Conservation (phyloP, 768 basidiomycete species). For the Amanita rubescens region DNA sequence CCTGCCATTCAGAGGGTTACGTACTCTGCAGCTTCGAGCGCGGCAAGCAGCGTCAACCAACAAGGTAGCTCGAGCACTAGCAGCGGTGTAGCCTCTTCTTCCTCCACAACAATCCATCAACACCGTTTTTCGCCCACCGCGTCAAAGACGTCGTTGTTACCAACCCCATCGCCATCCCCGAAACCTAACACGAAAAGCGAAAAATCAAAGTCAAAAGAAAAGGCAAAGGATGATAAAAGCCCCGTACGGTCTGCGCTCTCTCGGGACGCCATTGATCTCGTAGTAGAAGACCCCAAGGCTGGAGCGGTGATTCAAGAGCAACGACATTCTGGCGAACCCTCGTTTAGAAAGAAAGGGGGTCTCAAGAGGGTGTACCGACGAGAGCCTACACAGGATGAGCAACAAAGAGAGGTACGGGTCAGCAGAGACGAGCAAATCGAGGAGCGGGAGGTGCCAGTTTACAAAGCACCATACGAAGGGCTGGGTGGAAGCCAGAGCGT, state of each 20-base stretch:
- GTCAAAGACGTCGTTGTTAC: constrained; percentile 25
- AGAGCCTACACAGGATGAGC: constrained; percentile 33
- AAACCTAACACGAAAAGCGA: neutral
- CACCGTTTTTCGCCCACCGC: constrained; percentile 23
- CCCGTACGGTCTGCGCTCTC: neutral
- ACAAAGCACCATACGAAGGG: constrained; percentile 13
- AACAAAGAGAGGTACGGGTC: constrained; percentile 23
- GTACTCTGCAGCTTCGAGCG: neutral
- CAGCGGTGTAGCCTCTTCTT: constrained; percentile 9
- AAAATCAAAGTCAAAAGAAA: neutral
- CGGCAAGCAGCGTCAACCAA: constrained; percentile 2
- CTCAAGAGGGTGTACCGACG: constrained; percentile 47
- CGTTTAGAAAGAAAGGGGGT: constrained; percentile 24
- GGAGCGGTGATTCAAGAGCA: constrained; percentile 47
- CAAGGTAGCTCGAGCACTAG: neutral
- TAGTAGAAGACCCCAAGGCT: constrained; percentile 60
- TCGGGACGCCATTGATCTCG: constrained; percentile 78
- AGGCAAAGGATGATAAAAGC: neutral
- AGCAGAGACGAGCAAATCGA: constrained; percentile 23
- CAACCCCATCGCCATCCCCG: constrained; percentile 4
- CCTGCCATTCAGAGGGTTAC: neutral
- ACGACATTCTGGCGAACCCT: constrained; percentile 55
- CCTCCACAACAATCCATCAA: constrained; percentile 2
- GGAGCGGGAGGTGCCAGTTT: constrained; percentile 35
- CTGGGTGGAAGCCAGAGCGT: constrained; percentile 21